phyloP scores from a whole-genome alignment of 257 asterid species.

The Scutellaria minor region DNA sequence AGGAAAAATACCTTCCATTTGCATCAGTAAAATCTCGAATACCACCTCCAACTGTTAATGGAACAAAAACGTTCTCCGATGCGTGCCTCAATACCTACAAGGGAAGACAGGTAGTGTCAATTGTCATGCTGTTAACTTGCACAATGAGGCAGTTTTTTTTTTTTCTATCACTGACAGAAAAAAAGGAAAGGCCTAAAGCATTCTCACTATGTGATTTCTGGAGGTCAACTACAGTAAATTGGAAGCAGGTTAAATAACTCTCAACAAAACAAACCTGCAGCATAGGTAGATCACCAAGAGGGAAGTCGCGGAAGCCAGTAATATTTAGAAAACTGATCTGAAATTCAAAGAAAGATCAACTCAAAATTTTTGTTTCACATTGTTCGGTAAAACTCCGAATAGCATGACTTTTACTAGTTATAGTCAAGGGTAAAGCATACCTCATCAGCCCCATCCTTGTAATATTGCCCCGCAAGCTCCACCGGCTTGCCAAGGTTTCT shows the following conservation, averaged over 20 bases:
- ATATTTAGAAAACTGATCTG: slow-evolving; percentile 95
- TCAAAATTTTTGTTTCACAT: neutral
- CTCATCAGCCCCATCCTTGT: slow-evolving; percentile 98
- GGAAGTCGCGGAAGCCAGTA: slow-evolving; percentile 97
- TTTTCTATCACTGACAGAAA: neutral
- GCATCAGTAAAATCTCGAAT: slow-evolving; percentile 92
- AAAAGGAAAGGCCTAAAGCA: slow-evolving; percentile 13
- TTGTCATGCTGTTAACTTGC: slow-evolving; percentile 22
- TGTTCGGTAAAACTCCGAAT: neutral
- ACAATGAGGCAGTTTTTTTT: neutral
- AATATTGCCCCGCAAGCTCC: slow-evolving; percentile 89
- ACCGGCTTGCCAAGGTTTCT: slow-evolving; percentile 99
- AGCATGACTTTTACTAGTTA: neutral
- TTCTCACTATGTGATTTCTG: neutral
- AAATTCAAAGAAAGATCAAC: slow-evolving; percentile 28
- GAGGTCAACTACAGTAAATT: slow-evolving; percentile 16
- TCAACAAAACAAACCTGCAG: slow-evolving; percentile 63
- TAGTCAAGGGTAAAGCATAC: slow-evolving; percentile 45
- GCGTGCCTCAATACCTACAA: slow-evolving; percentile 71
- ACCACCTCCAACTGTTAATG: slow-evolving; percentile 97
- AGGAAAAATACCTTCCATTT: slow-evolving; percentile 63
- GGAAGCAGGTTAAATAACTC: neutral
- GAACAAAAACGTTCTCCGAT: slow-evolving; percentile 88
- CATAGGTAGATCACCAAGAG: slow-evolving; percentile 97
- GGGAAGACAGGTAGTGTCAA: slow-evolving; percentile 23